Evolutionary conservation across 2,329 filamentous ascomycete species (phyloP), one percentile per base, ranked within the genome.

Genomic region (Fusarium floridanum): DNA sequence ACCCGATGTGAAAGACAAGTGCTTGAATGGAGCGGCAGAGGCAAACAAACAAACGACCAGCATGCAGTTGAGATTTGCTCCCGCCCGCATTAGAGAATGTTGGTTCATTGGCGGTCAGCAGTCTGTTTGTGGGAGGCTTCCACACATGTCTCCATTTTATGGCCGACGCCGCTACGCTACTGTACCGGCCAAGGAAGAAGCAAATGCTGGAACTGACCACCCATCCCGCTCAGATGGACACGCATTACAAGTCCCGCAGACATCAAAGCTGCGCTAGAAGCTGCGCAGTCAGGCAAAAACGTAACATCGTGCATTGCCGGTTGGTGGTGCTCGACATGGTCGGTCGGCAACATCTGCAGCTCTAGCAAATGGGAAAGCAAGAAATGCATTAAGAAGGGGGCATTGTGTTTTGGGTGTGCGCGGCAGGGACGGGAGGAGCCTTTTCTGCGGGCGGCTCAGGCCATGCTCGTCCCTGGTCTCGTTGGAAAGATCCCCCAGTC

Each of bases 351-450:
- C 61, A 60, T 65, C 45, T 62, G 66, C 59, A 67, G 34, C 41
- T 56, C 39, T 56, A 24, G 32, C 72, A 61, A 75, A 70, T 75
- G 48, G 55, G 66, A 55, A 61, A 62, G 43, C 48, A 27, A 61
- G 36, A 55, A 41, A 53, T 60, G 45, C 48, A 64, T 60, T 41
- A 20, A 27, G 67, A 69, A 55, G 72, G 72, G 64, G 69, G 63
- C 36, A 66, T 45, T 56, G 64, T 39, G 50, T 59, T 56, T 71
- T 72, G 70, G 74, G 77, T 64, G 66, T 63, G 67, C 74, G 76
- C 76, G 78, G 80, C 74, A 77, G 78, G 74, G 77, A 80, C 80
- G 80, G 80, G 80, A 82, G 73, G 80, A 81, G 78, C 80, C 80
- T 82, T 81, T 76, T 78, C 61, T 76, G 74, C 73, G 77, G 78